phyloP scores from a whole-genome alignment of 306 rosid species.

The Myrica gale region DNA sequence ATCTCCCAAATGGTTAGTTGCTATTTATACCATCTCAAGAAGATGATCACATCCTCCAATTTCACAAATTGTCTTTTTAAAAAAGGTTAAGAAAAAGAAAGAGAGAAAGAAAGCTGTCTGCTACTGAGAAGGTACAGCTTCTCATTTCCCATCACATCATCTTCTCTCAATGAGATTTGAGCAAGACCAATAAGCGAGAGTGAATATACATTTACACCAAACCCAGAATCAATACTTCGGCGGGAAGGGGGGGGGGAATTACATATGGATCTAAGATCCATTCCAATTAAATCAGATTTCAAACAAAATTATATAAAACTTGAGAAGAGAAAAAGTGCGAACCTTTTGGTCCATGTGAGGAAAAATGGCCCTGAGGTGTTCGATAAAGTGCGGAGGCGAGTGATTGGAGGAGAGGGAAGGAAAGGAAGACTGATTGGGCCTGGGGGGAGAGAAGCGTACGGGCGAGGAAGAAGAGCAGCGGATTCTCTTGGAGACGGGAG shows the following conservation, averaged over 20 bases:
- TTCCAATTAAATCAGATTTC: not conserved
- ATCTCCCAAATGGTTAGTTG: not conserved
- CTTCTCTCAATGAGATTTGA: not conserved
- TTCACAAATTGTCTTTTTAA: not conserved
- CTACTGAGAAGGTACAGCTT: too few species aligned
- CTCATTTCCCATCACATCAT: too few species aligned
- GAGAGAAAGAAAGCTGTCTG: not conserved
- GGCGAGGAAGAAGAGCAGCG: conserved; percentile 68
- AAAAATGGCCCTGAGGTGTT: conserved; percentile 53
- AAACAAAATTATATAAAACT: not conserved
- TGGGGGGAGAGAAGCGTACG: conserved; percentile 46
- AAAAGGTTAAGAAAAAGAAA: not conserved
- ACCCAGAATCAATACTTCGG: not conserved
- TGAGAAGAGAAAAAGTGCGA: not conserved
- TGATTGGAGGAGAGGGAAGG: conserved; percentile 22
- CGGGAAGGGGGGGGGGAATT: not conserved
- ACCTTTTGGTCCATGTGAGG: conserved; percentile 87
- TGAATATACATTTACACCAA: not conserved
- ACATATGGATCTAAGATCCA: not conserved
- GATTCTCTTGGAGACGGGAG: conserved; percentile 60
- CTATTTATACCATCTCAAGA: not conserved
- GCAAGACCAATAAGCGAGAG: not conserved
- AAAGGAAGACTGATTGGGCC: conserved; percentile 26
- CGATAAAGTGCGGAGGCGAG: conserved; percentile 36
- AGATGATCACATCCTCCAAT: not conserved